These are phyloP conservation scores for Linum trigynum DNA, from an alignment of 345 rosid species.

Conservation along the genomic window DNA sequence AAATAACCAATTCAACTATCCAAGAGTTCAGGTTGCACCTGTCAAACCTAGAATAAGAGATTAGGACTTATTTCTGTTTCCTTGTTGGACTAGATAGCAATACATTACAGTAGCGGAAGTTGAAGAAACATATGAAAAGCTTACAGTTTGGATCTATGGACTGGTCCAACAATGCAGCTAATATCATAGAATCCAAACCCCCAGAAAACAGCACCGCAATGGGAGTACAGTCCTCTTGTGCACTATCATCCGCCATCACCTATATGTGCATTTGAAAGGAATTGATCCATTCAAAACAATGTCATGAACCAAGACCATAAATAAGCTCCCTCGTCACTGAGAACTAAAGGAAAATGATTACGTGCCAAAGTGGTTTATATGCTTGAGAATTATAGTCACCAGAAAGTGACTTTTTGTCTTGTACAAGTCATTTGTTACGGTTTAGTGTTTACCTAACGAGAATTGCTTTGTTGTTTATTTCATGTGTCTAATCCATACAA, in stretches of 20 bases:
- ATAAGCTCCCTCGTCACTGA: too few species aligned
- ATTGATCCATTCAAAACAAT: not conserved
- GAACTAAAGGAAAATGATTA: too few species aligned
- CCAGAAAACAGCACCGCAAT: conserved; percentile 94
- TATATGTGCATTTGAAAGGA: conserved; percentile 20
- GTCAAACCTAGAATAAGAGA: too few species aligned
- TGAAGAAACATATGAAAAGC: conserved; percentile 8
- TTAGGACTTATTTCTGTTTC: too few species aligned
- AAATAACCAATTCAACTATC: too few species aligned
- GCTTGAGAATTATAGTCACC: too few species aligned
- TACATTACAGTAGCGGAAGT: not conserved
- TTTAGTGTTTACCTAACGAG: too few species aligned
- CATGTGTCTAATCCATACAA: not conserved
- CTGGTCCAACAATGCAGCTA: conserved; percentile 73
- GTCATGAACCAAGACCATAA: not conserved
- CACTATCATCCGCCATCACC: conserved; percentile 27
- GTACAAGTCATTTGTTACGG: too few species aligned
- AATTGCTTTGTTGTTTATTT: too few species aligned
- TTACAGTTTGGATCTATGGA: conserved; percentile 69
- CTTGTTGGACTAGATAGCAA: too few species aligned
- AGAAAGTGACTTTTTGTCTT: not conserved
- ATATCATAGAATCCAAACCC: conserved; percentile 93
- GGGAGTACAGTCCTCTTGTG: conserved; percentile 38
- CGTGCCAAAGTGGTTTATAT: too few species aligned
- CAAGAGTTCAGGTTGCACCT: too few species aligned